Conservation (phyloP, 371 early-diverging fungal genomes). For the Mortierella sp. region DNA sequence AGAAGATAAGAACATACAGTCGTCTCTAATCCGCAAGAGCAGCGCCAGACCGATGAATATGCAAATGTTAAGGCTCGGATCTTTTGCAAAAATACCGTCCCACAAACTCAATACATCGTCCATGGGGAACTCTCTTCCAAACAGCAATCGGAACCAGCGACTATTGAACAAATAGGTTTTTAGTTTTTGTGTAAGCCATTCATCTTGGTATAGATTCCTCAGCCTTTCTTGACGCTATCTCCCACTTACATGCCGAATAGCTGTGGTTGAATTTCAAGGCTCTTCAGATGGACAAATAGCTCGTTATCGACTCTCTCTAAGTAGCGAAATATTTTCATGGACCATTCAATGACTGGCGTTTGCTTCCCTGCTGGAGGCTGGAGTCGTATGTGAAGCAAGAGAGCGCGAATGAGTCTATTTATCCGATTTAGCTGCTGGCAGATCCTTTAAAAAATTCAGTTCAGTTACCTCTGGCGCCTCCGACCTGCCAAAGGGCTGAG, state of each 20-base stretch:
- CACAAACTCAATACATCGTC: slow-evolving; percentile 82
- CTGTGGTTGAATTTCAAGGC: slow-evolving; percentile 91
- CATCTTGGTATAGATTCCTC: not conserved
- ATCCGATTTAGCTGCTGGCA: not conserved
- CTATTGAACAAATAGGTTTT: slow-evolving; percentile 50
- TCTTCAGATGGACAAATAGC: slow-evolving; percentile 76
- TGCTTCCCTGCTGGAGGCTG: slow-evolving; percentile 79
- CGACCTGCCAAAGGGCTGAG: slow-evolving; percentile 37
- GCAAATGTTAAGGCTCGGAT: slow-evolving; percentile 76
- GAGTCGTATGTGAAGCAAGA: slow-evolving; percentile 17
- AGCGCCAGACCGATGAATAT: slow-evolving; percentile 87
- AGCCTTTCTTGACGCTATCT: not conserved
- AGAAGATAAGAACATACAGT: slow-evolving; percentile 65
- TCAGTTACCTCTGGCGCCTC: slow-evolving; percentile 43
- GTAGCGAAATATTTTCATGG: slow-evolving; percentile 65
- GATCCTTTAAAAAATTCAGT: not conserved
- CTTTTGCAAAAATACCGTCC: slow-evolving; percentile 91
- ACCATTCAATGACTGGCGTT: slow-evolving; percentile 78
- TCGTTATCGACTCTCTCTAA: slow-evolving; percentile 77
- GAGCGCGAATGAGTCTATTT: not conserved
- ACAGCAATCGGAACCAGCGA: slow-evolving; percentile 94
- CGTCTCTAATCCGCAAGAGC: slow-evolving; percentile 79
- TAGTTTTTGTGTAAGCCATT: not conserved
- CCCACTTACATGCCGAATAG: slow-evolving; percentile 86
- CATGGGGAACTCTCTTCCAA: slow-evolving; percentile 89